Base-by-base conservation (phyloP, 495 filamentous ascomycete genomes). In the Annulohypoxylon stygium region DNA sequence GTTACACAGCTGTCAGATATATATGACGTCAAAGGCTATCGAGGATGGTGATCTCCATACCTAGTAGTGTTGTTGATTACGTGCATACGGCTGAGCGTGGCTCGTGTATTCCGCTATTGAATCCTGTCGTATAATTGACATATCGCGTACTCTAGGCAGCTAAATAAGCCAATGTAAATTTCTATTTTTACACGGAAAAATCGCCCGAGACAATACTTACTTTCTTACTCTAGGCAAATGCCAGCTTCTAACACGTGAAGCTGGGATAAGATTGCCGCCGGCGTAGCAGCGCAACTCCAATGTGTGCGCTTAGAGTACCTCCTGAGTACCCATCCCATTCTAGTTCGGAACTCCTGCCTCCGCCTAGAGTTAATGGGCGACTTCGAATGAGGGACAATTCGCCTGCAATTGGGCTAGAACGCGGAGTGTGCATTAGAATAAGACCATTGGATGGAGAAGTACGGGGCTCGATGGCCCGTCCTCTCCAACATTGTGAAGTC, bases 201-300 rank as follows among this genome's bases (percentile, higher is more conserved):
- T 34, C n/a, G 8, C 9, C 9, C 10, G 9, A 20, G 33, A 37
- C 53, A 34, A 34, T 20, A 37, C 7, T 57, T 12, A 37, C 53
- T 33, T 57, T 37, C 20, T 16, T 37, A n/a, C 4, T 18, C 8
- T 3, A 11, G 16, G 5, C 1, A 11, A 18, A 55, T 55, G 20
- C 9, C 20, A 16, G 5, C 10, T 60, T 59, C 30, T n/a, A 14
- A 39, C 25, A 20, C 16, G 43, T 10, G 60, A 61, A 37, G 61
- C 48, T 74, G 61, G 34, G 66, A 74, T 74, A 74, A 70, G 65
- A 61, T 74, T 73, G 36, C 5, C 7, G 30, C 67, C 67, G 61
- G 67, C 39, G 67, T 74, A 50, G 58, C 71, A 65, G 12, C 67
- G 36, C 5, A 74, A 74, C 62, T 67, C 61, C 55, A 59, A 64